Conservation (phyloP, 352 stramenopile genomes). For the Globisporangium canariense region DNA sequence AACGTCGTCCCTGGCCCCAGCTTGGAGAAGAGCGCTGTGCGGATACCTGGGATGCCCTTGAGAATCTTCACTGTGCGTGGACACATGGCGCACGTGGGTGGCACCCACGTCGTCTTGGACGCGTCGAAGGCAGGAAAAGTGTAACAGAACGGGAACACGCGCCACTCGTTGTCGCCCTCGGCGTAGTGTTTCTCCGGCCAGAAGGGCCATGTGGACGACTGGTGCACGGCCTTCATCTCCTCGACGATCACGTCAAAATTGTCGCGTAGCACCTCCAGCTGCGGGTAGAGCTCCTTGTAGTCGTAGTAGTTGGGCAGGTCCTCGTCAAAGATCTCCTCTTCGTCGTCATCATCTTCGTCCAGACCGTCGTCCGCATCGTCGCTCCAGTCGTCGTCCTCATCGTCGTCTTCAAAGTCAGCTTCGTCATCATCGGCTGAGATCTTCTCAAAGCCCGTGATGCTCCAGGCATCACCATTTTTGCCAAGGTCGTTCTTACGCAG, state of each 20-base stretch:
- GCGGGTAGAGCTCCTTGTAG: conserved; percentile 71
- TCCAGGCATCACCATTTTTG: conserved; percentile 2
- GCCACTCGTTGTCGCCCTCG: conserved; percentile 67
- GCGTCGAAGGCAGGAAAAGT: conserved; percentile 87
- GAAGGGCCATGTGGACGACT: conserved; percentile 65
- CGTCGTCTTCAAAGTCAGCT: conserved; percentile 23
- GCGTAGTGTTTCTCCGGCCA: conserved; percentile 87
- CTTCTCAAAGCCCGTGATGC: conserved; percentile 18
- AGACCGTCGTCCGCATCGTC: conserved; percentile 19
- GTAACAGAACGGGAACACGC: conserved; percentile 89
- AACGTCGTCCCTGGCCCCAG: conserved; percentile 78
- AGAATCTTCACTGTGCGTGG: conserved; percentile 77
- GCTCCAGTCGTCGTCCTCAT: conserved; percentile 28
- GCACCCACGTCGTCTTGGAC: conserved; percentile 81
- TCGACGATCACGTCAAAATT: conserved; percentile 75
- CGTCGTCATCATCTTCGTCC: conserved; percentile 28
- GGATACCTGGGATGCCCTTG: conserved; percentile 54
- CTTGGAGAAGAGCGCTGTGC: conserved; percentile 88
- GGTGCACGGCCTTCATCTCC: conserved; percentile 63
- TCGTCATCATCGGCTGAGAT: neutral
- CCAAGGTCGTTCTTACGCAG: conserved; percentile 23
- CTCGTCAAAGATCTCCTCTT: conserved; percentile 66
- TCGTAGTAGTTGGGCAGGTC: conserved; percentile 73
- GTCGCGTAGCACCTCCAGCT: conserved; percentile 68
- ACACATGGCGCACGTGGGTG: conserved; percentile 68